Evolutionary conservation across 2,329 filamentous ascomycete species (phyloP), one percentile per base, ranked within the genome.

Genomic region (Fusarium sp.): DNA sequence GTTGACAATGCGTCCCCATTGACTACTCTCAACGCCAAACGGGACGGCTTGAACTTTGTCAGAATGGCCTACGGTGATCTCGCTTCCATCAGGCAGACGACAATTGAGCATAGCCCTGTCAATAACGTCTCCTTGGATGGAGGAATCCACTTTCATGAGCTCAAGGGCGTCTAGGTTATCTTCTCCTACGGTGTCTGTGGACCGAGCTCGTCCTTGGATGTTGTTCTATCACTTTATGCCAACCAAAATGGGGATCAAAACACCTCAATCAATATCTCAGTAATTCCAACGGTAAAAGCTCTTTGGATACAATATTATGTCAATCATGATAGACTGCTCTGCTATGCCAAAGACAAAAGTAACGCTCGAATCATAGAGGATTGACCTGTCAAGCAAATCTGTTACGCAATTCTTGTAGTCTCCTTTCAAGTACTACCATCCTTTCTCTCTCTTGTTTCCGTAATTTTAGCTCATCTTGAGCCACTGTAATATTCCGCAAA

Each of bases 321-420:
- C 3, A 37, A 37, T 18, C 16, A 37, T 37, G 8, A 37, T 37
- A 37, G 16, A 37, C 16, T 16, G 8, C 35, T 18, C 30, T 32
- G 9, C 30, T 10, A 37, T 37, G 16, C 8, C 35, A 37, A 37
- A 37, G 35, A 18, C 35, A 37, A 37, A 37, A 37, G 14, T 37
- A 37, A 10, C 30, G 30, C 9, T 32, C 30, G 30, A 32, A 11
- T 10, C 30, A 32, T 32, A 10, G 4, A 41, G 5, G 4, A 41
- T 11, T 41, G 6, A 10, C 18, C 78, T 72, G n/a, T 76, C 77
- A 52, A 10, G 48, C 27, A 30, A 30, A 30, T 52, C n/a, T 32
- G 13, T 52, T 32, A n/a, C 48, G 48, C 27, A 52, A 8, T 32
- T 52, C 48, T 52, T 30, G 48, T 11, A 52, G 48, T 27, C 48